These are phyloP conservation scores for Phaseolus lunatus DNA, from an alignment of 306 rosid genomes.

Conservation along the genomic window DNA sequence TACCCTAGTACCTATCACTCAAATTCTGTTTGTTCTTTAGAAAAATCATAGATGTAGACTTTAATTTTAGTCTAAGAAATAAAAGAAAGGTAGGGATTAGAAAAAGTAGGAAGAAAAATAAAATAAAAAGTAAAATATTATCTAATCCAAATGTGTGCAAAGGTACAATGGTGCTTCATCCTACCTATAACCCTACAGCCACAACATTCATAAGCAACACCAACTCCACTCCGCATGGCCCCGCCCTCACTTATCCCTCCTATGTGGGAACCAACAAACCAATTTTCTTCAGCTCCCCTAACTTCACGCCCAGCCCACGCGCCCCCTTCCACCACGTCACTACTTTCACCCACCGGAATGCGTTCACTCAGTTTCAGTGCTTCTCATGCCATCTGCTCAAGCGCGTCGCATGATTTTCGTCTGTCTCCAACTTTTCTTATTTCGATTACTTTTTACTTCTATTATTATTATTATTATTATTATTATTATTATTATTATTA, in stretches of 20 bases:
- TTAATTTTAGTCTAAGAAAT: not conserved
- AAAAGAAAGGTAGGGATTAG: not conserved
- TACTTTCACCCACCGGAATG: slow-evolving; percentile 58
- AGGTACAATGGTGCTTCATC: not conserved
- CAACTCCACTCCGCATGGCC: not conserved
- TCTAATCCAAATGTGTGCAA: slow-evolving; percentile 14
- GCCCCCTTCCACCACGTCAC: slow-evolving; percentile 54
- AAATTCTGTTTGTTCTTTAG: slow-evolving; percentile 12
- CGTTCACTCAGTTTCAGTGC: slow-evolving; percentile 58
- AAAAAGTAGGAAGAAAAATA: not conserved
- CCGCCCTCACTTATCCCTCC: slow-evolving; percentile 12
- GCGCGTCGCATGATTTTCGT: slow-evolving; percentile 43
- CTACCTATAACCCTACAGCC: too few species aligned
- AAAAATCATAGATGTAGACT: not conserved
- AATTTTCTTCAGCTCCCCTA: rapidly evolving
- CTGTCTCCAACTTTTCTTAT: not conserved
- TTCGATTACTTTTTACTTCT: not conserved
- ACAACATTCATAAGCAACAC: not conserved
- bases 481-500: too few species aligned
- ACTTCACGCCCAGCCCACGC: slow-evolving; percentile 61
- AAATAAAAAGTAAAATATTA: not conserved
- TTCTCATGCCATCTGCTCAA: slow-evolving; percentile 10
- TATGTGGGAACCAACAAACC: slow-evolving; percentile 21
- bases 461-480: too few species aligned
- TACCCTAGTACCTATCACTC: not conserved